Base-by-base conservation (phyloP, 768 basidiomycete genomes). In the Lyophyllum semitale region DNA sequence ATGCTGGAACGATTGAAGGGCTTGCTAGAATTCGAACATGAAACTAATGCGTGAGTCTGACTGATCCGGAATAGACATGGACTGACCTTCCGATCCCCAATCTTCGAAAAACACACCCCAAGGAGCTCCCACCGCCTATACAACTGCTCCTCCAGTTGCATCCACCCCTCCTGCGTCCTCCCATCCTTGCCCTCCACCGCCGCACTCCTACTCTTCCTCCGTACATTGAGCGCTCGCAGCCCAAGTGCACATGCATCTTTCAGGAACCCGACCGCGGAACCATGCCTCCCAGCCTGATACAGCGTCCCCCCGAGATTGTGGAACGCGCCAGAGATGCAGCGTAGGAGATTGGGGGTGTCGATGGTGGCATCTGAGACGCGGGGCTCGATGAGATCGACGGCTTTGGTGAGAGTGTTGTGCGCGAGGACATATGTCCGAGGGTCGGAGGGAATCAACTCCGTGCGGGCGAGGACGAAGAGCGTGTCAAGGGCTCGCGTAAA, bases 71-170 rank as follows among this genome's bases (percentile, higher is more conserved):
- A 51, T 12, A 42, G 46, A 43, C 29, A 55, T 48, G 55, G 51
- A 67, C 77, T 27, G 42, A 91, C 94, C 80, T 81, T 82, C 20
- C 88, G 79, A 60, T 96, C 89, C 0, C 87, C 88, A 25, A 85
- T 84, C 68, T 91, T 94, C 26, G 81, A 78, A 63, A 84, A 85
- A 66, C 91, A 93, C 4, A 88, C 83, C 0, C 82, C 93, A 23
- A 95, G 73, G 27, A 96, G 68, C 71, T 97, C 93, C 82, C 87
- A 95, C 43, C 93, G 74, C 20, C 86, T 78, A 59, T 80, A 82
- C 25, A 94, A 61, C 57, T 88, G 85, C 29, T 85, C 84, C 54
- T 83, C 79, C 1, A 91, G 73, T 58, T 83, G 80, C 41, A 53
- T 72, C 85, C 87, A 89, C 75, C 82, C 57, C 58, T 77, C 65